Evolutionary conservation across 139 green algal species (phyloP), one percentile per base, ranked within the genome.

Genomic region (Gonium pectorale): DNA sequence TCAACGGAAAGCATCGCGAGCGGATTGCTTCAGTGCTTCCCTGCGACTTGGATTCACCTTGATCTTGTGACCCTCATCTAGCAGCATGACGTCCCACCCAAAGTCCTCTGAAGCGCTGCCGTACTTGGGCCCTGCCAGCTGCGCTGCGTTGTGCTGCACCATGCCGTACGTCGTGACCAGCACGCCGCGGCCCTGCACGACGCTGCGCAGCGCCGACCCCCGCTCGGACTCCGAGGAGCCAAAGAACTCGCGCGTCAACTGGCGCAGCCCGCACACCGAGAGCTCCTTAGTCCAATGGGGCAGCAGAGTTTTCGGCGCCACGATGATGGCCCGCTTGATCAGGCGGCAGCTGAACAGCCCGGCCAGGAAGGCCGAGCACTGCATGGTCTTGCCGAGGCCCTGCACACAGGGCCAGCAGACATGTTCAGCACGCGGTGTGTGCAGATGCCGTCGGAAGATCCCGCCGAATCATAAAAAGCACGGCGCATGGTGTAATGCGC

Each of bases 131-230:
- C 29, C 56, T 19, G 77, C 43, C 72, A 98, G 92, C 67, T 67
- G 49, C 22, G 79, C 83, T 0, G 89, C 78, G 81, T 99, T 98
- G 91, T 97, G 92, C 83, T 90, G 87, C 69, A 98, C 89, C 95
- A 98, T 98, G 56, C 96, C 96, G 83, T 99, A 99, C 5, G 97
- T 98, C 8, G 96, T 98, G 62, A 99, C 87, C 69, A 99, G 86
- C 29, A 99, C 90, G 43, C 95, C 67, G 60, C 78, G 17, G 21
- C 77, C 63, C 40, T 46, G 19, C 5, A 67, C 70, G 6, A 90
- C 68, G 8, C 73, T 70, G 2, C 80, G 67, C 81, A 94, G 73
- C 31, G 85, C 67, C 31, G 67, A 37, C 13, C 60, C 29, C 5
- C 91, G 83, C 83, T 92, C 91, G 1, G 67, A 62, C 19, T 64